A percentile compares a stretch with the other conserved stretches of the same genome.
phyloP scores from a whole-genome alignment of 2,329 filamentous ascomycete genomes.

The Botryosphaeria dothidea region DNA sequence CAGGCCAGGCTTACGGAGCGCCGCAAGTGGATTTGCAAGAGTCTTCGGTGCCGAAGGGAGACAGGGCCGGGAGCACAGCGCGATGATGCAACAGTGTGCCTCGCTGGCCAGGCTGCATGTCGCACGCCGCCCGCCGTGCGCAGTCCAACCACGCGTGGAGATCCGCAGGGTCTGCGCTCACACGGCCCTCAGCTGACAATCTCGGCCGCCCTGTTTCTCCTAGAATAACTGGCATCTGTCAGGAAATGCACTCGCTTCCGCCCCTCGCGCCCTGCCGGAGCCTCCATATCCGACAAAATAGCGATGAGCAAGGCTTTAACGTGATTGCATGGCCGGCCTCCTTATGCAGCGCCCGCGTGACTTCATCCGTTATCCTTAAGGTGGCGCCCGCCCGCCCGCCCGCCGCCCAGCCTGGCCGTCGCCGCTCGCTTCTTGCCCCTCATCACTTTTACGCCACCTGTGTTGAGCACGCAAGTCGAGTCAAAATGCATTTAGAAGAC shows the following conservation, averaged over 20 bases:
- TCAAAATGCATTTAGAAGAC: slow-evolving; percentile 19
- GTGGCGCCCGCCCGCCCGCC: background rate
- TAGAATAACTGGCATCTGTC: background rate
- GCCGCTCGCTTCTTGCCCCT: slow-evolving; percentile 5
- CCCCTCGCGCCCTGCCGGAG: background rate
- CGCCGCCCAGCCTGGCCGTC: background rate
- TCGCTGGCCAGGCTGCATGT: background rate
- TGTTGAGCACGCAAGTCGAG: background rate
- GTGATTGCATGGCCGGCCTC: background rate
- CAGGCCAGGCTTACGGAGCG: background rate
- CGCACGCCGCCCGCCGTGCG: background rate
- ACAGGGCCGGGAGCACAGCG: background rate
- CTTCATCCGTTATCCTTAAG: background rate
- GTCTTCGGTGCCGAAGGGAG: slow-evolving; percentile 8
- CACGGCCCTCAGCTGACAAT: slow-evolving; percentile 15
- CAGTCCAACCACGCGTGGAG: background rate
- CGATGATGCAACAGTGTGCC: slow-evolving; percentile 6
- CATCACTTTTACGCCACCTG: background rate
- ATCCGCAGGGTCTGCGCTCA: slow-evolving; percentile 14
- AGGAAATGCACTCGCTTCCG: background rate
- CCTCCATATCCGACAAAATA: background rate
- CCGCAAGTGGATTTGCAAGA: slow-evolving; percentile 3
- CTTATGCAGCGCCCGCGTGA: slow-evolving; percentile 4
- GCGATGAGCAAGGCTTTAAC: background rate
- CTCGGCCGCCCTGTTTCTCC: slow-evolving; percentile 11